Percentiles rank a stretch among this genome's conserved stretches.
These are phyloP conservation scores for Cerrena zonata DNA, from an alignment of 1,284 basidiomycete species.

Conservation along the genomic window DNA sequence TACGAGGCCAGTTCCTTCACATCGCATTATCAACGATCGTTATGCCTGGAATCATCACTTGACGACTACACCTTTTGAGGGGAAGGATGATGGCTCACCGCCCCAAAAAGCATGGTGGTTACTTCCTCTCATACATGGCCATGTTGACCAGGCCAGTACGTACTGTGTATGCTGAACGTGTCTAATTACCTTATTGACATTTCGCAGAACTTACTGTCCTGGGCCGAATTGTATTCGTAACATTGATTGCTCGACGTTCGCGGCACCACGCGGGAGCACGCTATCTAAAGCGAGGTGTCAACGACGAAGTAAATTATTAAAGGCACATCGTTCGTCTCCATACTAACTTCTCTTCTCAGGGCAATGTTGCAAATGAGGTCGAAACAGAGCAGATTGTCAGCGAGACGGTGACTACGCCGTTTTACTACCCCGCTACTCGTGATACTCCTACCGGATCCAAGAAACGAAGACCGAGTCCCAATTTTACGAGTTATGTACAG, in stretches of 20 bases:
- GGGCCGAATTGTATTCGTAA: slow-evolving; percentile 87
- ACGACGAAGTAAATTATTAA: slow-evolving; percentile 76
- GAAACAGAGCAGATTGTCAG: slow-evolving; percentile 98
- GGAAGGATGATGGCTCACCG: slow-evolving; percentile 26
- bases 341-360: slow-evolving; percentile 42
- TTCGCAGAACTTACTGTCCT: slow-evolving; percentile 81
- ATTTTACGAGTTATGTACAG: slow-evolving; percentile 92
- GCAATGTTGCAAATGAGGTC: slow-evolving; percentile 97
- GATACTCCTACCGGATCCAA: slow-evolving; percentile 25
- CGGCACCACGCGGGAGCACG: slow-evolving; percentile 94
- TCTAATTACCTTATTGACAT: not conserved
- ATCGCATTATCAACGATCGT: slow-evolving; percentile 73
- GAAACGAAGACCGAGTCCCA: slow-evolving; percentile 62
- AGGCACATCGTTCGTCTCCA: slow-evolving; percentile 4
- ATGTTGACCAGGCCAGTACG: slow-evolving; percentile 96
- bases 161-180: slow-evolving; percentile 13
- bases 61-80: slow-evolving; percentile 62
- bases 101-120: slow-evolving; percentile 75
- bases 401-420: slow-evolving; percentile 87
- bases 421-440: slow-evolving; percentile 60
- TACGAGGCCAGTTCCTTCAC: slow-evolving; percentile 39
- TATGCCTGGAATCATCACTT: slow-evolving; percentile 97
- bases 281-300: slow-evolving; percentile 91
- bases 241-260: slow-evolving; percentile 89
- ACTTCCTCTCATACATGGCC: slow-evolving; percentile 89